phyloP scores from a whole-genome alignment of 768 basidiomycete species.

The Termitomyces sp. region DNA sequence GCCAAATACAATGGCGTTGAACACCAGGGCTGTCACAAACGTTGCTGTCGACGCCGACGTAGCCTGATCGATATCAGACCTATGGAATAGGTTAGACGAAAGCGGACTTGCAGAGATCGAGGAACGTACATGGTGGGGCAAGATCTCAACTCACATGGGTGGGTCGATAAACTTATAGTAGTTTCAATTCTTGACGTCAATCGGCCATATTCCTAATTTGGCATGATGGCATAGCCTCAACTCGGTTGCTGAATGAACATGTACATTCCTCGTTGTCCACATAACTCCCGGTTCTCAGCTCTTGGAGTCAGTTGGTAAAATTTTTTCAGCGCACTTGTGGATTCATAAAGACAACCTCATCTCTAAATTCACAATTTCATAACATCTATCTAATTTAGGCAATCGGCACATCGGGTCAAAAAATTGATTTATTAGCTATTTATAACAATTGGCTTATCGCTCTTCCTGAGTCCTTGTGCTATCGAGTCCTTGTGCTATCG shows the following conservation, averaged over 20 bases:
- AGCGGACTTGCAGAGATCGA: not conserved
- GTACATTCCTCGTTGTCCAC: not conserved
- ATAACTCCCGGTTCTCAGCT: not conserved
- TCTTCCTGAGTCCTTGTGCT: too few relatives aligned
- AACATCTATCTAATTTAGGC: too few relatives aligned
- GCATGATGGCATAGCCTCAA: not conserved
- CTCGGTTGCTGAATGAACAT: not conserved
- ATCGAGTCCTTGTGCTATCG: too few relatives aligned
- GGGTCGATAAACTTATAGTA: slow-evolving; percentile 1
- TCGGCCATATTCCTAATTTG: not conserved
- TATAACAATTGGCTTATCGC: too few relatives aligned
- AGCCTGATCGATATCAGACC: slow-evolving; percentile 37
- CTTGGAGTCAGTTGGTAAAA: not conserved
- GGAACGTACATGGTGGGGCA: slow-evolving; percentile 18
- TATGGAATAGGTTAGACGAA: slow-evolving; percentile 9
- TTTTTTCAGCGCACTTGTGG: not conserved
- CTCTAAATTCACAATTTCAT: not conserved
- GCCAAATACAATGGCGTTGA: slow-evolving; percentile 73
- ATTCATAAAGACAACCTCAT: not conserved
- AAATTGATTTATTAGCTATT: not conserved
- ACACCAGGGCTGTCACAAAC: slow-evolving; percentile 80
- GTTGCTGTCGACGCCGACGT: slow-evolving; percentile 64
- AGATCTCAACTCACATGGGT: slow-evolving; percentile 15
- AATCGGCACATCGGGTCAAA: not conserved
- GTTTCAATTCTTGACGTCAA: slow-evolving; percentile 18